Evolutionary conservation across 1,284 basidiomycete genomes (phyloP).

Genomic region (Melampsora americana): DNA sequence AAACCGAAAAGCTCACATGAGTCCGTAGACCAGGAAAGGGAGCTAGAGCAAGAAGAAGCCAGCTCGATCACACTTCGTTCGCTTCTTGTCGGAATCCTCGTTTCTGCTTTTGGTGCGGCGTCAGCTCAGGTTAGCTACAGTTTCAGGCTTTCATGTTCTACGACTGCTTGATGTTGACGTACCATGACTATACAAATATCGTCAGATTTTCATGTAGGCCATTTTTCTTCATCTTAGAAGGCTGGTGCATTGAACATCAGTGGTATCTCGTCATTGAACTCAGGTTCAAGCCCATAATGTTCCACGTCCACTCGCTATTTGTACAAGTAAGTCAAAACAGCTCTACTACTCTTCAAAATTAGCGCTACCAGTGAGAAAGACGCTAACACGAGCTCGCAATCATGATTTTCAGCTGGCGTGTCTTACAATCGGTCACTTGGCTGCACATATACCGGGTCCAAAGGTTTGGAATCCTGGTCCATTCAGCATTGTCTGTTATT

Average conservation of each 20-base stretch:
- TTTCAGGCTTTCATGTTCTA: background rate
- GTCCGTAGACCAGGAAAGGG: too few relatives aligned
- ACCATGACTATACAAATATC: constrained; percentile 1
- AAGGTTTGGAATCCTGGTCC: constrained; percentile 32
- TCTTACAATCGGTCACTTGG: constrained; percentile 19
- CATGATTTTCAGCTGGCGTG: constrained; percentile 26
- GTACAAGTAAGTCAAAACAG: constrained; percentile 27
- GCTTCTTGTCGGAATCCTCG: constrained; percentile 11
- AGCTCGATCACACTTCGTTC: constrained; percentile 34
- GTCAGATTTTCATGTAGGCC: constrained; percentile 28
- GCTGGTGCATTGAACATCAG: too few relatives aligned
- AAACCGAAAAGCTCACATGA: too few relatives aligned
- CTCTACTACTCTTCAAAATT: too few relatives aligned
- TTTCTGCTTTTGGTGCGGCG: constrained; percentile 35
- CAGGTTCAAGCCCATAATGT: constrained; percentile 31
- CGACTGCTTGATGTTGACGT: background rate
- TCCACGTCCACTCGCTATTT: constrained; percentile 37
- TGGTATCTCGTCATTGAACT: too few relatives aligned
- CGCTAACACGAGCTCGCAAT: background rate
- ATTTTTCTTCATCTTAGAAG: too few relatives aligned
- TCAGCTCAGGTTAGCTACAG: constrained; percentile 27
- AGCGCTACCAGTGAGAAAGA: background rate
- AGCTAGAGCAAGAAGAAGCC: background rate
- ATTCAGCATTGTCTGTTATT: constrained; percentile 24
- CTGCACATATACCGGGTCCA: constrained; percentile 32